Evolutionary conservation across 768 basidiomycete species (phyloP).

Genomic region (Fomitopsis pulvina): DNA sequence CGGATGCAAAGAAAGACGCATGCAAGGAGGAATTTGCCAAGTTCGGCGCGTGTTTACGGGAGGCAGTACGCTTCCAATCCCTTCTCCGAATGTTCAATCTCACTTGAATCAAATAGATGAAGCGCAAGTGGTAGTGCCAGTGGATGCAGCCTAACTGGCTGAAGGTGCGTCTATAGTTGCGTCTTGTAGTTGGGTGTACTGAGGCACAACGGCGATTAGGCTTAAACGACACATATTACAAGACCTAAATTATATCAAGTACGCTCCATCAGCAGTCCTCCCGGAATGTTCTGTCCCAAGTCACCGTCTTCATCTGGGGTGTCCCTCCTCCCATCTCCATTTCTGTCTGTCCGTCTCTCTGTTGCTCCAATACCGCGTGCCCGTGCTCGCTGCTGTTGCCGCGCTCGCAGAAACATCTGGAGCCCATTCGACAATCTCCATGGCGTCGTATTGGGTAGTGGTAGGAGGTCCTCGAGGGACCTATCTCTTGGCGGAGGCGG

Average conservation of each 20-base stretch:
- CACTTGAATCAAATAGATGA: conserved; percentile 35
- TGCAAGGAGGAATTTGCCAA: conserved; percentile 80
- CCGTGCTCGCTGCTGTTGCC: conserved; percentile 35
- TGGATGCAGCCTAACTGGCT: no score
- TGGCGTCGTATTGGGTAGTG: conserved; percentile 33
- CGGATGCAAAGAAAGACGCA: conserved; percentile 76
- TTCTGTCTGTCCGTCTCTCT: conserved; percentile 25
- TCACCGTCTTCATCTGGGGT: conserved; percentile 5
- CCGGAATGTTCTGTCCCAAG: conserved; percentile 17
- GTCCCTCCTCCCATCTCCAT: conserved; percentile 24
- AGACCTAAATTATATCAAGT: no score
- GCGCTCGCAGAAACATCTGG: conserved; percentile 42
- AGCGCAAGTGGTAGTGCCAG: conserved; percentile 46
- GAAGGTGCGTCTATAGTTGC: no score
- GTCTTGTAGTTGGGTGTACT: no score
- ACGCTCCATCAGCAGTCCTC: conserved; percentile 20
- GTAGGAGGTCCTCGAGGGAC: conserved; percentile 11
- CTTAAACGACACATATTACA: no score
- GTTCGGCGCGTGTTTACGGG: conserved; percentile 78
- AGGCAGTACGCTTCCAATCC: conserved; percentile 49
- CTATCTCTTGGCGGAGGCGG: conserved; percentile 17
- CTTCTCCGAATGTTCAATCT: not conserved
- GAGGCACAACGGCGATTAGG: no score
- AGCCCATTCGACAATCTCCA: conserved; percentile 42
- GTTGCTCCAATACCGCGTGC: conserved; percentile 9